Evolutionary conservation across 306 rosid genomes (phyloP).

Genomic region (Cucumis melo): DNA sequence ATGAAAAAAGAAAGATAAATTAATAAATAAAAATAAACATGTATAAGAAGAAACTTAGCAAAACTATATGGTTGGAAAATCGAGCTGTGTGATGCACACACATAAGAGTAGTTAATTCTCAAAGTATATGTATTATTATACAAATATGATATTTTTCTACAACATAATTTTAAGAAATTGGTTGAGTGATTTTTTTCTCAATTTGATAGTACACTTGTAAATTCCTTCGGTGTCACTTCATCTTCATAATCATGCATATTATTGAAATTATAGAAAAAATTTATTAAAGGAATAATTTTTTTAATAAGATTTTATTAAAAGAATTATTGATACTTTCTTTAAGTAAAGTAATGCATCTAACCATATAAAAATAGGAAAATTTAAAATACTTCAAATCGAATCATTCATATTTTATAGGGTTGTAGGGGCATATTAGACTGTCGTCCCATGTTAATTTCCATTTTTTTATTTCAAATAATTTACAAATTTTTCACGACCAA

Average conservation of each 20-base stretch:
- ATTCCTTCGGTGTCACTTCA: neutral
- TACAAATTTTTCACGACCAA: neutral
- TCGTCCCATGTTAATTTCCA: neutral
- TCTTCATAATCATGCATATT: neutral
- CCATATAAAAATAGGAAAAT: neutral
- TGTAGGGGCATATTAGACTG: neutral
- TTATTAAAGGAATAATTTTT: too few species aligned
- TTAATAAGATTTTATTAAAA: neutral
- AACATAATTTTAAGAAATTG: neutral
- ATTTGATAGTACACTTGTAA: neutral
- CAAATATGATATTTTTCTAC: neutral
- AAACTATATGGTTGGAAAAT: too few species aligned
- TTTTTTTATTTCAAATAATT: neutral
- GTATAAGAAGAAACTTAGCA: too few species aligned
- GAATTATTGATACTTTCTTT: neutral
- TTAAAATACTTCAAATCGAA: neutral
- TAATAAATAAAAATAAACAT: too few species aligned
- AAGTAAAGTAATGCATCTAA: neutral
- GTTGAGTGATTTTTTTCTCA: neutral
- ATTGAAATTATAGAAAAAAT: neutral
- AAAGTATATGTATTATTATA: neutral
- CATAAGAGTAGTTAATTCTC: too few species aligned
- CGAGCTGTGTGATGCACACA: too few species aligned
- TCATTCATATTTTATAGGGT: conserved; percentile 2
- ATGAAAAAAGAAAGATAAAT: too few species aligned